Base-by-base conservation (phyloP, 805 yeast genomes). In the Candida krabiensis region DNA sequence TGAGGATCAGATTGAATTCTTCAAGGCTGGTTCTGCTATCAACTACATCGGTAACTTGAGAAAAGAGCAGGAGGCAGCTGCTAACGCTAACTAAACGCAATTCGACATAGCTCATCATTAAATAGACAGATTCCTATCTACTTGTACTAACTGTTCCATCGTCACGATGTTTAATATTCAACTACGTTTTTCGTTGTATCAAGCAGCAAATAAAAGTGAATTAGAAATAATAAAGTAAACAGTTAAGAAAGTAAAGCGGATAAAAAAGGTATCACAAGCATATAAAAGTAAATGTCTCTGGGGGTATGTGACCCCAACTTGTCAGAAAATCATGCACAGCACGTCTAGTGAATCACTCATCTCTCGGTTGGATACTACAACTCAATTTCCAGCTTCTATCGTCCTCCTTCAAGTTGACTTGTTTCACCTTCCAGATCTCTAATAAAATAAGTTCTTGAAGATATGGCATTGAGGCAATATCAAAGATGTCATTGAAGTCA, bases 21-120 rank as follows among this genome's bases (percentile, higher is more conserved):
- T 93, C 79, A 89, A 82, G 64, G 96, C 97, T 26, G 99, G 99
- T 37, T 86, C 96, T 38, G 99, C 99, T 22, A 89, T 93, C 59
- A 93, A 93, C 66, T 79, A 79, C 67, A 93, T 93, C 35, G 67
- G 69, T 33, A 50, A 59, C 41, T 50, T 56, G 24, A 62, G 53
- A 40, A 53, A 51, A 35, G 47, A 40, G 32, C 27, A 25, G 31
- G 32, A 33, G 30, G 35, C 36, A 30, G 30, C 33, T 11, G 38
- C 37, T 28, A 18, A 21, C 25, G 17, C 22, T n/a, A 19, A 21
- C 24, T 21, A 11, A 21, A 11, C 24, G 24, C n/a, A n/a, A n/a
- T n/a, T n/a, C n/a, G n/a, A n/a, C n/a, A n/a, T n/a, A n/a, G n/a
- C 11, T 21, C 24, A 7, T 21, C 7, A 21, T 21, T 21, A 8